These are phyloP conservation scores for Epichloe brachyelytri DNA, from an alignment of 2,329 filamentous ascomycete species.

Conservation along the genomic window DNA sequence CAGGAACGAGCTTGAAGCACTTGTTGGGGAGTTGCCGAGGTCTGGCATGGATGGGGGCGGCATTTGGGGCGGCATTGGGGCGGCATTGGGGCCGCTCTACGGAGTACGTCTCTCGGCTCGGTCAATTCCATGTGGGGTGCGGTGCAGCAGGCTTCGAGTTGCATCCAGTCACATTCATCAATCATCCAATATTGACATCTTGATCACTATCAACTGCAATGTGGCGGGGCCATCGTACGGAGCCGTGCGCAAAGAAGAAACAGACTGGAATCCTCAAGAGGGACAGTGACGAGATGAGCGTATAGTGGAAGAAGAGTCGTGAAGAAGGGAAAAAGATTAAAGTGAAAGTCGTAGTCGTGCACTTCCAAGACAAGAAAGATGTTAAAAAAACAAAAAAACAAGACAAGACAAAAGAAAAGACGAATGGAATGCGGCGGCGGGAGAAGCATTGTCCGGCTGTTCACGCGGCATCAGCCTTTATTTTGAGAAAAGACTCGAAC, in stretches of 20 bases:
- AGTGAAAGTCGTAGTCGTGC: no score
- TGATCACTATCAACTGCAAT: not conserved
- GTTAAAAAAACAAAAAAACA: not conserved
- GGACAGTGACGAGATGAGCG: no score
- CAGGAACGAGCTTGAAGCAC: not conserved
- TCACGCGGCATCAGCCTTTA: no score
- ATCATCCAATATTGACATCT: not conserved
- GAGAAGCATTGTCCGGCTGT: not conserved
- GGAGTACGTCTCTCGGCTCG: no score
- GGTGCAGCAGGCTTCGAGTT: no score
- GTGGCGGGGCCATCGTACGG: not conserved
- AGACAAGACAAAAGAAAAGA: not conserved
- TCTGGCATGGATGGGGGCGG: not conserved
- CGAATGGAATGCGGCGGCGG: not conserved
- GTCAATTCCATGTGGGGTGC: not conserved
- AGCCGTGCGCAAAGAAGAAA: no score
- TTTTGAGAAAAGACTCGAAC: no score
- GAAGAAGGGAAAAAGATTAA: no score
- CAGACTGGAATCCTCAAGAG: no score
- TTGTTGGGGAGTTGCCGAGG: constrained; percentile 3
- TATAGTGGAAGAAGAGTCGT: no score
- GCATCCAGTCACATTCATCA: not conserved
- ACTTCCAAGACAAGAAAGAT: not conserved
- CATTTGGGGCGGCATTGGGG: not conserved
- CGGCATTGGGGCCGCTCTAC: not conserved